Percentiles rank a stretch among this genome's conserved stretches.
phyloP scores from a whole-genome alignment of 2,329 filamentous ascomycete genomes.

The Fusarium humuli region DNA sequence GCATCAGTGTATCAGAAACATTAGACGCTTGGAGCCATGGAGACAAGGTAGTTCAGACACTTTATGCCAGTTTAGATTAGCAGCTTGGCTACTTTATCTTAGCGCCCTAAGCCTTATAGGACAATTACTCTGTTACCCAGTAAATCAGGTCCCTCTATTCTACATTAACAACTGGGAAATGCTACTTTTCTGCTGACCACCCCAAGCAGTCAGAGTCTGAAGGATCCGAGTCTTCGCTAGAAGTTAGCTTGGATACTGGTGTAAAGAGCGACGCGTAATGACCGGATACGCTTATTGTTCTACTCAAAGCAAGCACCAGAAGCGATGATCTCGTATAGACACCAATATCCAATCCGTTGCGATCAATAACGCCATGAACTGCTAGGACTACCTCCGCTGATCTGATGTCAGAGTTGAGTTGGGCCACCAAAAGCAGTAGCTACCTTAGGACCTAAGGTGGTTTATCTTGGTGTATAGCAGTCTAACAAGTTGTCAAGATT shows the following conservation, averaged over 20 bases:
- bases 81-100: not conserved
- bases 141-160: not conserved
- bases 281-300: not conserved
- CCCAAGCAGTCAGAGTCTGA: not conserved
- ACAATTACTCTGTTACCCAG: not conserved
- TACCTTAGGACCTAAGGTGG: too few relatives aligned
- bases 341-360: not conserved
- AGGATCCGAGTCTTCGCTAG: not conserved
- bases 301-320: not conserved
- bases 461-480: too few relatives aligned
- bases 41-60: not conserved
- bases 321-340: not conserved
- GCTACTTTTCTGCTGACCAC: not conserved
- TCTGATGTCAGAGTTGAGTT: constrained; percentile 1
- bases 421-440: too few relatives aligned
- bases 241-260: not conserved
- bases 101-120: not conserved
- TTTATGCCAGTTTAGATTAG: not conserved
- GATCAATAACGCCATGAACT: not conserved
- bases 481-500: not conserved
- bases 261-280: not conserved
- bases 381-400: not conserved
- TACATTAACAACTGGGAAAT: not conserved
- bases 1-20: not conserved
- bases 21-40: not conserved